phyloP scores from a whole-genome alignment of 768 basidiomycete species.

The Pisolithus sp. region DNA sequence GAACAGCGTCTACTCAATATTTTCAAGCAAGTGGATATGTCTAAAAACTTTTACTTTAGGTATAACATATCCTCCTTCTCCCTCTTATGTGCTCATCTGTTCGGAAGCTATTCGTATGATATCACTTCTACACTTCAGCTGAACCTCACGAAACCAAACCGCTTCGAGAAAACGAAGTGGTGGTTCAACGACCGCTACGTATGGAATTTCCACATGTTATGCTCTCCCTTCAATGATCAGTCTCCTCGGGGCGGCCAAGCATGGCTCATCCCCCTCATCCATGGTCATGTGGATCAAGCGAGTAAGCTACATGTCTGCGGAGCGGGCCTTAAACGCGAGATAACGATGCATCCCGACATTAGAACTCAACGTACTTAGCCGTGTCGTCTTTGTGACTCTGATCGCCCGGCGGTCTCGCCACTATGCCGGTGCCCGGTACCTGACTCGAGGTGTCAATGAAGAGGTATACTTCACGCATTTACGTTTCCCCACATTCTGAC shows the following conservation, averaged over 20 bases:
- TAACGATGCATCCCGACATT: background rate
- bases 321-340: background rate
- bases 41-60: conserved; percentile 99
- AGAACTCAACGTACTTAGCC: conserved; percentile 89
- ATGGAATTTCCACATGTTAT: conserved; percentile 91
- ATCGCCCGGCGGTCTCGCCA: conserved; percentile 92
- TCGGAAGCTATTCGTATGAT: conserved; percentile 85
- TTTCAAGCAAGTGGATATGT: conserved; percentile 96
- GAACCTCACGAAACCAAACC: conserved; percentile 65
- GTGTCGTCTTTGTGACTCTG: conserved; percentile 88
- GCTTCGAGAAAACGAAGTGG: conserved; percentile 43
- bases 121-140: conserved; percentile 92
- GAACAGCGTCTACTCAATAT: conserved; percentile 84
- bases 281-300: conserved; percentile 97
- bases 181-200: conserved; percentile 84
- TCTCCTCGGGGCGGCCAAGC: conserved; percentile 45
- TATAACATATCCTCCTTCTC: conserved; percentile 21
- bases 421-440: conserved; percentile 91
- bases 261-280: conserved; percentile 89
- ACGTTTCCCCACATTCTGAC: background rate
- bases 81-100: background rate
- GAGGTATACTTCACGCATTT: conserved; percentile 44
- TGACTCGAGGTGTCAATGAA: conserved; percentile 92
- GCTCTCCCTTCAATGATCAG: conserved; percentile 51
- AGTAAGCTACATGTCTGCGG: conserved; percentile 49